These are phyloP conservation scores for Coemansia pectinata DNA, from an alignment of 192 early-diverging fungal species.

Conservation along the genomic window DNA sequence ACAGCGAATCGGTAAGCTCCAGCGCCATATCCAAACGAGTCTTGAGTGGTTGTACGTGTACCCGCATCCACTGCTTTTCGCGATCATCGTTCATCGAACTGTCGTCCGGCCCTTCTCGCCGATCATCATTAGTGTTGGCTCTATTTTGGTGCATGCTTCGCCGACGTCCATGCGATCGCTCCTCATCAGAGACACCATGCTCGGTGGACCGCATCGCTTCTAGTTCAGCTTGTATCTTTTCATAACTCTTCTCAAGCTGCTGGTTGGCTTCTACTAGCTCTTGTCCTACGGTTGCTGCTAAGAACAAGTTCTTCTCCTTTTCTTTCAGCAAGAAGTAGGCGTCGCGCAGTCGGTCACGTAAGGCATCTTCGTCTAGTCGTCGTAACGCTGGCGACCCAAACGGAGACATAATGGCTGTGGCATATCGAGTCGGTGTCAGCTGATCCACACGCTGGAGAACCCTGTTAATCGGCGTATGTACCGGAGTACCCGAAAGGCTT, in stretches of 20 bases:
- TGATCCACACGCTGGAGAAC: slow-evolving; percentile 24
- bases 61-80: slow-evolving; percentile 31
- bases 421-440: slow-evolving; percentile 13
- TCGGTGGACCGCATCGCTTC: slow-evolving; percentile 5
- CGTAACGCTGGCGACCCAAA: slow-evolving; percentile 41
- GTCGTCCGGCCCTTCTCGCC: background rate
- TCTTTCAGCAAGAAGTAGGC: slow-evolving; percentile 50
- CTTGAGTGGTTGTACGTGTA: slow-evolving; percentile 34
- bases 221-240: slow-evolving; percentile 26
- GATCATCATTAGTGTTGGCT: background rate
- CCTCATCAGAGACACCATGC: slow-evolving; percentile 1
- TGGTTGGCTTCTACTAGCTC: slow-evolving; percentile 52
- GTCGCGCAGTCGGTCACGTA: slow-evolving; percentile 42
- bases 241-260: slow-evolving; percentile 38
- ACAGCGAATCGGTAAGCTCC: slow-evolving; percentile 42
- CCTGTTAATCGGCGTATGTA: slow-evolving; percentile 11
- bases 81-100: slow-evolving; percentile 1
- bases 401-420: slow-evolving; percentile 10
- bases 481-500: background rate
- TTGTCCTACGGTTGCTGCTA: slow-evolving; percentile 48
- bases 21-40: slow-evolving; percentile 37
- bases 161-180: slow-evolving; percentile 29
- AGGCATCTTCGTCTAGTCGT: slow-evolving; percentile 30
- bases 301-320: slow-evolving; percentile 44
- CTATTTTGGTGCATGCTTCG: slow-evolving; percentile 32